These are phyloP conservation scores for Metschnikowia reukaufii DNA, from an alignment of 805 yeast species.

Conservation along the genomic window DNA sequence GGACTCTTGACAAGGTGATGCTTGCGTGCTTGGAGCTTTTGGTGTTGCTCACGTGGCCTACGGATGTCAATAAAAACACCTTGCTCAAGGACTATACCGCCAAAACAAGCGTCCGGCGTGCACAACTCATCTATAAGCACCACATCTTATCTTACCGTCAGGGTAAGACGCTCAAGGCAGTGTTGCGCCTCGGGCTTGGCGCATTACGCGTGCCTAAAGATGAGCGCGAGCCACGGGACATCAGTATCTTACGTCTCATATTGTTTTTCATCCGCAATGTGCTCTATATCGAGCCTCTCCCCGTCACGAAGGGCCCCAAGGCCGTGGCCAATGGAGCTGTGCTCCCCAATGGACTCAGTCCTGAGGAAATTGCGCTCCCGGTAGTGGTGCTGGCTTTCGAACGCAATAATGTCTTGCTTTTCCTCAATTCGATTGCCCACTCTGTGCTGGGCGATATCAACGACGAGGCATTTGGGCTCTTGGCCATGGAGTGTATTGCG, in stretches of 20 bases:
- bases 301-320: constrained; percentile 47
- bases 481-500: constrained; percentile 69
- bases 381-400: constrained; percentile 58
- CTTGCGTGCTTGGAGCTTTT: constrained; percentile 73
- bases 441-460: constrained; percentile 66
- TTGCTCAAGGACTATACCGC: constrained; percentile 49
- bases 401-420: constrained; percentile 69
- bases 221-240: constrained; percentile 69
- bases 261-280: constrained; percentile 75
- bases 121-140: constrained; percentile 70
- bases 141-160: constrained; percentile 55
- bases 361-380: constrained; percentile 68
- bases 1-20: constrained; percentile 57
- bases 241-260: constrained; percentile 68
- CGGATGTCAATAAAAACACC: constrained; percentile 56
- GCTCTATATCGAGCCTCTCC: constrained; percentile 73
- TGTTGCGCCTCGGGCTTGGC: constrained; percentile 66
- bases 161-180: constrained; percentile 67
- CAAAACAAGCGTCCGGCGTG: constrained; percentile 49
- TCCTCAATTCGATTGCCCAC: constrained; percentile 69
- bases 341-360: constrained; percentile 56
- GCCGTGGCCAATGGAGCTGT: constrained; percentile 35
- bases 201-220: constrained; percentile 49
- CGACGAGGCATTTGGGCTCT: constrained; percentile 55
- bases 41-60: constrained; percentile 85